Base-by-base conservation (phyloP, 106 monocot species). In the Dendrobium chrysotoxum region DNA sequence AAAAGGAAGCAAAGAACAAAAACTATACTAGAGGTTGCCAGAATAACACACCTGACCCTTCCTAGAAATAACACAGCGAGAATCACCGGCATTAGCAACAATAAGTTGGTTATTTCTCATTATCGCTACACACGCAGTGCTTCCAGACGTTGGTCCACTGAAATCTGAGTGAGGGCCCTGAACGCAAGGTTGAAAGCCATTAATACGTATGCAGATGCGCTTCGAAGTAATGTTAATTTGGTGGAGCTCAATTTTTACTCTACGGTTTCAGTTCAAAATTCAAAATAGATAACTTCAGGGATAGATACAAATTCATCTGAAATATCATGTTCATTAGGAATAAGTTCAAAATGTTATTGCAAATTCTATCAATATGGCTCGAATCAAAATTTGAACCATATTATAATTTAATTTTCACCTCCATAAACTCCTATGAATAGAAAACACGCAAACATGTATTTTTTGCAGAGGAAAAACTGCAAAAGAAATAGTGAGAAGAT, bases 21-120 rank as follows among this genome's bases (percentile, higher is more conserved):
- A 35, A 12, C 50, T 26, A 7, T 47, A 46, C 3, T 20, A 4
- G 9, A 20, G 7, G 13, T 35, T 55, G 39, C 21, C 11, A 38
- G 5, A 54, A 57, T 40, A 35, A 76, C 74, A 81, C 79, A 97
- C 97, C 89, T 89, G 89, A 53, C 97, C 94, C 86, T 97, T 97
- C 80, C 92, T 88, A 84, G 97, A 97, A 67, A 97, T 94, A 40
- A 97, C 92, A 89, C 94, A 97, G n/a, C 97, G 97, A 78, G 97
- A 97, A 86, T 97, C 97, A 42, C 97, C 94, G 85, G 97, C 94
- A 89, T 97, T 97, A 85, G 92, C 94, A 39, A 97, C 90, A 81
- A 97, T 76, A 44, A 97, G 88, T 77, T 94, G 90, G 58, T 85
- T 97, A 53, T 91, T 86, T 86, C 92, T 94, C 26, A 97, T 85